Base-by-base conservation (phyloP, 164 flowering plant species). In the Chimonanthus praecox region DNA sequence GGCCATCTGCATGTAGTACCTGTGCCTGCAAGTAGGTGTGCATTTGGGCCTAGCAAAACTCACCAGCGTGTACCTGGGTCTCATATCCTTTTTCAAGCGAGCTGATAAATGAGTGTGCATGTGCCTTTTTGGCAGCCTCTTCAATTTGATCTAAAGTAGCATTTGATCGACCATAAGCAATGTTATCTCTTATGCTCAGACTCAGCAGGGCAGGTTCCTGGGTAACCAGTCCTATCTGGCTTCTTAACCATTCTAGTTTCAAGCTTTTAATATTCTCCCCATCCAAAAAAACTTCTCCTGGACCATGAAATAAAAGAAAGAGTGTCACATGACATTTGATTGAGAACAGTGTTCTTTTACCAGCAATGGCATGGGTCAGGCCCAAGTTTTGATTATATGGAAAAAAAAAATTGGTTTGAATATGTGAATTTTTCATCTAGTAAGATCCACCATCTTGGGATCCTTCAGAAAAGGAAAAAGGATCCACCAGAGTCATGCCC, bases 51-150 rank as follows among this genome's bases (percentile, higher is more conserved):
- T 54, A 54, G 60, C 60, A 54, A 54, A 54, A 54, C 60, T 54
- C 60, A 54, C 54, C 48, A 4, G 50, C 71, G 60, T 33, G 62
- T 66, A 92, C 99, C 97, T 91, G 95, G 62, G 98, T 91, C 13
- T 93, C 91, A 77, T 95, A 95, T 76, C 97, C 97, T 79, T 83
- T 88, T 66, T 86, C 92, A 67, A 95, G 91, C 15, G 98, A 95
- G 82, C 96, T 95, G 70, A 95, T 93, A 80, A 95, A 95, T 64
- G 98, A 85, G 83, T 95, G 98, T 44, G 94, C 99, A 88, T 87
- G 99, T 1, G 98, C 99, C 75, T 85, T 93, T 84, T 95, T 95
- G 51, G 99, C 99, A 75, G 99, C 97, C 82, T 94, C 99, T 82
- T 91, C 98, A 79, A 94, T 91, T 77, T 94, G 94, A 83, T 92